phyloP scores from a whole-genome alignment of 2,329 filamentous ascomycete species.

The Aureobasidium melanogenum region DNA sequence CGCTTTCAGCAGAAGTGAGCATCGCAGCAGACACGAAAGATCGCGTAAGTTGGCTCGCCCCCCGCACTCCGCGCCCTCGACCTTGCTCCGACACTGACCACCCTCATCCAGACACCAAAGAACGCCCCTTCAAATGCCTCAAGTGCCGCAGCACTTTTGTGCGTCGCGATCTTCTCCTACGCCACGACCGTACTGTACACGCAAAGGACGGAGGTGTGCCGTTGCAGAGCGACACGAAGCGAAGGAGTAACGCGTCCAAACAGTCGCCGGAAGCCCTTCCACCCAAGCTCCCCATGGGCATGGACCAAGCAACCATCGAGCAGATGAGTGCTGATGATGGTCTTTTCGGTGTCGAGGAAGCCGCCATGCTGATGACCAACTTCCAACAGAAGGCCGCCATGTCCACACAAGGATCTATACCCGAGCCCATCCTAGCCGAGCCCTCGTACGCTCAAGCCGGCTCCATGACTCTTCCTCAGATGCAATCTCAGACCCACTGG shows the following conservation, averaged over 20 bases:
- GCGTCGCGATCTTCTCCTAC: constrained; percentile 86
- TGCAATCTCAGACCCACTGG: constrained; percentile 77
- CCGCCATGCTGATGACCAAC: constrained; percentile 97
- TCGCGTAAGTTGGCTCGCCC: constrained; percentile 66
- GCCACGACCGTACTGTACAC: constrained; percentile 96
- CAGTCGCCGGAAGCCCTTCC: constrained; percentile 54
- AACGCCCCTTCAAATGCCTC: constrained; percentile 95
- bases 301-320: constrained; percentile 80
- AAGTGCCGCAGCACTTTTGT: constrained; percentile 99
- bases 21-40: constrained; percentile 91
- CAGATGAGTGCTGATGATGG: constrained; percentile 88
- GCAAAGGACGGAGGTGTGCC: constrained; percentile 94
- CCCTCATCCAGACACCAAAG: constrained; percentile 72
- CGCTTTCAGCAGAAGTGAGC: constrained; percentile 94
- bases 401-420: constrained; percentile 52
- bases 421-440: constrained; percentile 63
- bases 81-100: neutral
- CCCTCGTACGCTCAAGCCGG: constrained; percentile 58
- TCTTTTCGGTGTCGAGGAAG: constrained; percentile 92
- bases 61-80: neutral
- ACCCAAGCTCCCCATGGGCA: constrained; percentile 67
- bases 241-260: constrained; percentile 52
- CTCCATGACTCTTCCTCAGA: constrained; percentile 72
- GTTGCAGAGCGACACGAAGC: constrained; percentile 88
- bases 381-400: constrained; percentile 87